Evolutionary conservation across 176 grass and related monocot genomes (phyloP).

Genomic region (Oryza nivara): DNA sequence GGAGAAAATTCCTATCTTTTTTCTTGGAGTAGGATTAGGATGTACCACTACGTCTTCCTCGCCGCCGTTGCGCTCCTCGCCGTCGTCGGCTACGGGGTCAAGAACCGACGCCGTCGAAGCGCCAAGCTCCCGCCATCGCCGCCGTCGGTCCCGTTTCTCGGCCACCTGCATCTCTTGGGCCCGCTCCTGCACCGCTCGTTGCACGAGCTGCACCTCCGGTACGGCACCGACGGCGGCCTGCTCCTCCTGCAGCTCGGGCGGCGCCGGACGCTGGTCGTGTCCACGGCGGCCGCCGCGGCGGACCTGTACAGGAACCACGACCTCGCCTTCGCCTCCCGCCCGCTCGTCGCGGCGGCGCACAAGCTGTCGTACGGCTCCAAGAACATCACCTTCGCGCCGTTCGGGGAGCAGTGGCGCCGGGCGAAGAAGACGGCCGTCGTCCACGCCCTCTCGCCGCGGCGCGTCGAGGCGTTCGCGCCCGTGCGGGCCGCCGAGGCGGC

Average conservation of each 20-base stretch:
- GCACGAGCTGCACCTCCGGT: constrained; percentile 33
- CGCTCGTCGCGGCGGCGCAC: constrained; percentile 13
- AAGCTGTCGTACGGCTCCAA: constrained; percentile 37
- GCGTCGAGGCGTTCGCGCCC: constrained; percentile 50
- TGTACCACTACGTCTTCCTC: constrained; percentile 32
- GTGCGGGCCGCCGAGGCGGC: constrained; percentile 50
- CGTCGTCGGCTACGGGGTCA: constrained; percentile 12
- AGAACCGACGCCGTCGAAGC: neutral
- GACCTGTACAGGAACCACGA: constrained; percentile 68
- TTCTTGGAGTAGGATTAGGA: constrained; percentile 6
- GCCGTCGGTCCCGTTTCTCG: constrained; percentile 54
- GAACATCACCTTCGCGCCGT: constrained; percentile 62
- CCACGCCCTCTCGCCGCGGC: constrained; percentile 61
- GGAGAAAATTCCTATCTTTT: neutral
- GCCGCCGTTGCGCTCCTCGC: constrained; percentile 23
- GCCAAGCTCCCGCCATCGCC: constrained; percentile 66
- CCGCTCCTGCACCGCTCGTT: constrained; percentile 56
- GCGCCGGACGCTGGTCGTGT: constrained; percentile 53
- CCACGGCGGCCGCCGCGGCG: constrained; percentile 46
- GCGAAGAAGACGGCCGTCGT: constrained; percentile 58
- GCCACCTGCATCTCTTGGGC: constrained; percentile 61
- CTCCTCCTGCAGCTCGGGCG: constrained; percentile 56
- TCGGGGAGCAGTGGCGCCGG: constrained; percentile 65
- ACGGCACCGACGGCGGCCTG: constrained; percentile 47
- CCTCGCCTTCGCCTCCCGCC: constrained; percentile 69